These are phyloP conservation scores for Nakazawaea wyomingensis DNA, from an alignment of 805 yeast species.

Conservation along the genomic window DNA sequence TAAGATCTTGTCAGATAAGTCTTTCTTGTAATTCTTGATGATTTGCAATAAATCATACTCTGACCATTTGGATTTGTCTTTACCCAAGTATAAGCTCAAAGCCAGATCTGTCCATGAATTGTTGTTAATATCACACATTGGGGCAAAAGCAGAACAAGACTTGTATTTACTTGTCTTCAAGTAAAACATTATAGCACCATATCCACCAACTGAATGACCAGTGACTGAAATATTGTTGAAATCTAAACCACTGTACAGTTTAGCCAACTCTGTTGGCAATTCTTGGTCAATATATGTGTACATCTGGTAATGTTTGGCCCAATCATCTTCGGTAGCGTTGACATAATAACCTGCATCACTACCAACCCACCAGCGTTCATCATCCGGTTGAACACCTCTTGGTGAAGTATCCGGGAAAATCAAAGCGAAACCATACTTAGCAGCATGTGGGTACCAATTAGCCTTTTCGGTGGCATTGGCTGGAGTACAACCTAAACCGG, in stretches of 20 bases:
- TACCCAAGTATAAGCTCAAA: slow-evolving; percentile 73
- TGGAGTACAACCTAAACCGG: slow-evolving; percentile 93
- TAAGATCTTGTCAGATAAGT: slow-evolving; percentile 47
- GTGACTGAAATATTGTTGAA: slow-evolving; percentile 64
- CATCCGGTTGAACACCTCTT: slow-evolving; percentile 67
- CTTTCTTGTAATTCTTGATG: slow-evolving; percentile 43
- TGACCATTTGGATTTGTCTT: slow-evolving; percentile 55
- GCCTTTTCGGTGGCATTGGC: slow-evolving; percentile 94
- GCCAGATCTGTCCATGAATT: slow-evolving; percentile 89
- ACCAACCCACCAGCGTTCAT: slow-evolving; percentile 80
- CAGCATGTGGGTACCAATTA: slow-evolving; percentile 74
- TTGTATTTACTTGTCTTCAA: slow-evolving; percentile 63
- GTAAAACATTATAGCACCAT: slow-evolving; percentile 73
- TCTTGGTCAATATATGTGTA: slow-evolving; percentile 77
- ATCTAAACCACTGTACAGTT: slow-evolving; percentile 46
- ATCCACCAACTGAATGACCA: slow-evolving; percentile 99
- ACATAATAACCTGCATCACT: slow-evolving; percentile 94
- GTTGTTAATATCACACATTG: slow-evolving; percentile 73
- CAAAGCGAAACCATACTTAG: slow-evolving; percentile 76
- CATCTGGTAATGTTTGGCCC: slow-evolving; percentile 75
- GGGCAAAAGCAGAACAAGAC: slow-evolving; percentile 86
- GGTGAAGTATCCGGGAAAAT: slow-evolving; percentile 98
- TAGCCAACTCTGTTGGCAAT: slow-evolving; percentile 48
- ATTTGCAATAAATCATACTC: slow-evolving; percentile 83
- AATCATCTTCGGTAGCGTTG: slow-evolving; percentile 73